Evolutionary conservation across 352 stramenopile species (phyloP), one percentile per base, ranked within the genome.

Genomic region (Pythium brachiatum): DNA sequence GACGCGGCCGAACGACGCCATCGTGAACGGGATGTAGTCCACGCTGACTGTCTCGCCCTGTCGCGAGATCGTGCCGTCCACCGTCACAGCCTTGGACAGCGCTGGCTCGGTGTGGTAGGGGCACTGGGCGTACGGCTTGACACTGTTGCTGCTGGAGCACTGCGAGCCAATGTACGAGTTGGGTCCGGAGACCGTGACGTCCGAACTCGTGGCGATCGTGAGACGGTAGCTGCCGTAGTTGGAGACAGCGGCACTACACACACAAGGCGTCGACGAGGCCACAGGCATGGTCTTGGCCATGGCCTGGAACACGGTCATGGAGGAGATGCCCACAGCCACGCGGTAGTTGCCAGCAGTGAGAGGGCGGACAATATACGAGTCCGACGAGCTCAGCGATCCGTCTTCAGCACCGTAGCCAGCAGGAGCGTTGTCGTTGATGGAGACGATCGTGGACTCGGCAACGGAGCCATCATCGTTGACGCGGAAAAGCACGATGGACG

Each of bases 211-310:
- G 0, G 68, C 76, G 60, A 90, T 73, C 0, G 80, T 89, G 13
- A 89, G 61, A 9, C 76, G 71, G 58, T 90, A 90, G 72, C 51
- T 92, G 31, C 83, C 83, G 43, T 87, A 90, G 60, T 86, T 89
- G 20, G 79, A 86, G 12, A 81, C 68, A n/a, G 53, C 52, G 2
- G 67, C 52, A 39, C 75, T 67, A 65, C 83, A 89, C 31, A 86
- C 67, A 6, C 69, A n/a, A 48, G 41, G 74, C 15, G 86, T 70
- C 11, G 57, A 53, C 11, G 57, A 50, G 2, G 76, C 80, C 20
- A 79, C 51, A 0, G 67, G 62, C 53, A 85, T 88, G 23, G 50
- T 43, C 54, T 86, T 85, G 25, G 66, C 59, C 0, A 77, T 47
- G 1, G 81, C 80, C 36, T 82, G 60, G 4, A 66, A 50, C 11